These are phyloP conservation scores for Cladophialophora psammophila DNA, from an alignment of 2,329 filamentous ascomycete genomes.

Conservation along the genomic window DNA sequence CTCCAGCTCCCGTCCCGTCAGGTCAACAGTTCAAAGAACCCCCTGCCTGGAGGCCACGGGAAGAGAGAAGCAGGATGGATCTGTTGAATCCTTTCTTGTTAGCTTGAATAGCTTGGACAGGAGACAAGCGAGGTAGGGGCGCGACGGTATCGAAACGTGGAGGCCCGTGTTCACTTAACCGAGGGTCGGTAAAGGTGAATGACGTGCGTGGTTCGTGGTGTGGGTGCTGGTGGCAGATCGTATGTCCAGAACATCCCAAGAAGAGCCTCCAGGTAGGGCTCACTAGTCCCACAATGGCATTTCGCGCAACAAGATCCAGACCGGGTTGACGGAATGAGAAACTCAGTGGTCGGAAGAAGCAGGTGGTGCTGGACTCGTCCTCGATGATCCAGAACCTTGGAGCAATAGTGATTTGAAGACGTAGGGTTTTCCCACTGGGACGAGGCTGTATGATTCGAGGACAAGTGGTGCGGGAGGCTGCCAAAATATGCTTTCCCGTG, in stretches of 20 bases:
- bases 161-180: neutral
- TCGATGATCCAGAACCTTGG: neutral
- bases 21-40: neutral
- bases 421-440: neutral
- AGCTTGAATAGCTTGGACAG: neutral
- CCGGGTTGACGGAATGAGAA: slow-evolving; percentile 11
- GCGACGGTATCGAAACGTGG: neutral
- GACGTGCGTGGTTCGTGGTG: slow-evolving; percentile 3
- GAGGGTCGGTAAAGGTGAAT: neutral
- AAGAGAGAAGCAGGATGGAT: neutral
- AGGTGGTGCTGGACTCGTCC: neutral
- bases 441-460: slow-evolving; percentile 2
- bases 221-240: neutral
- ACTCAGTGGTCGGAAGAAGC: slow-evolving; percentile 1
- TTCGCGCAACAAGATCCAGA: slow-evolving; percentile 10
- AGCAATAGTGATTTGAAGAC: neutral
- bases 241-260: neutral
- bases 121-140: neutral
- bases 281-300: slow-evolving; percentile 1
- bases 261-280: neutral
- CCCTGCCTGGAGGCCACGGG: neutral
- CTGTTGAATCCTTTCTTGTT: neutral
- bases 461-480: neutral
- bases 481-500: neutral
- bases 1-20: slow-evolving; percentile 10